phyloP scores from a whole-genome alignment of 805 yeast species.

The Kurtzmaniella fragi region DNA sequence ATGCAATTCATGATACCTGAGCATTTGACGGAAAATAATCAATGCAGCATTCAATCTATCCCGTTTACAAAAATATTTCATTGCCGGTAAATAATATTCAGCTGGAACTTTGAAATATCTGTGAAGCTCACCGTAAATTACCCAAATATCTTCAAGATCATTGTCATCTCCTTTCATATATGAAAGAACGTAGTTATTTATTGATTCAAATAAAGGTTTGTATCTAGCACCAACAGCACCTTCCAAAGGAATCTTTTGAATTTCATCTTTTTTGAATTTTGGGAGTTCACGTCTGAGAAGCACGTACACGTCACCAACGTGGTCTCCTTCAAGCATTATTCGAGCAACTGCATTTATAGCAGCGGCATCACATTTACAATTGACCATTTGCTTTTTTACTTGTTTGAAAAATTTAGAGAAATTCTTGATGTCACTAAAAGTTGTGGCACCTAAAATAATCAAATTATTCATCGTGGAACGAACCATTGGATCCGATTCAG shows the following conservation, averaged over 20 bases:
- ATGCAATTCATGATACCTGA: conserved; percentile 49
- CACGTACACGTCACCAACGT: conserved; percentile 38
- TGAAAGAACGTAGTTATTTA: conserved; percentile 26
- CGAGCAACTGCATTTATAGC: conserved; percentile 23
- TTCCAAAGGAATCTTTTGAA: conserved; percentile 20
- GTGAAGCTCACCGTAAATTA: conserved; percentile 52
- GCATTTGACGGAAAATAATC: conserved; percentile 55
- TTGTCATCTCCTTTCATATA: conserved; percentile 19
- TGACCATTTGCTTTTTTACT: conserved; percentile 32
- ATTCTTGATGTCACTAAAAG: conserved; percentile 18
- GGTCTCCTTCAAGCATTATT: conserved; percentile 28
- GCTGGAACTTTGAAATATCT: conserved; percentile 53
- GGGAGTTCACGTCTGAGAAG: conserved; percentile 38
- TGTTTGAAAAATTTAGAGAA: conserved; percentile 29
- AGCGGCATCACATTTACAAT: conserved; percentile 19
- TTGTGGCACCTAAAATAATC: conserved; percentile 30
- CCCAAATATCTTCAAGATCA: conserved; percentile 48
- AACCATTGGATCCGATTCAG: conserved; percentile 26
- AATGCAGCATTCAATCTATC: conserved; percentile 60
- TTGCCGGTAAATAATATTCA: conserved; percentile 53
- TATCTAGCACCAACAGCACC: conserved; percentile 21
- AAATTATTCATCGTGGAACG: conserved; percentile 41
- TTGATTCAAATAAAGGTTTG: conserved; percentile 19
- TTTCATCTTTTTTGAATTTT: conserved; percentile 23
- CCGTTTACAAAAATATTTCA: conserved; percentile 50